Evolutionary conservation across 169 alveolate genomes (phyloP).

Genomic region (Cryptosporidium andersoni): DNA sequence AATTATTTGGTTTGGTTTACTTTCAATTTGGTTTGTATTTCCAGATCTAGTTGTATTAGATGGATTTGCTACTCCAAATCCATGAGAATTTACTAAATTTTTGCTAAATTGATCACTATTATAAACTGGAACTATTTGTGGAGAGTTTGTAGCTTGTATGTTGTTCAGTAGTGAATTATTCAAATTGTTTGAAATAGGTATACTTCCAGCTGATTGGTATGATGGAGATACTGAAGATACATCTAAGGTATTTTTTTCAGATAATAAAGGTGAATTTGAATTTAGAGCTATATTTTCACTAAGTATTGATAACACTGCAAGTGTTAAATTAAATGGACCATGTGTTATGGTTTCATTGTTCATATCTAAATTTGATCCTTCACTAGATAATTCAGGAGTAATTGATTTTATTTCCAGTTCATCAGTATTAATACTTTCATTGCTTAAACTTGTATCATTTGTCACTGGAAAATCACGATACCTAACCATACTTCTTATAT

Average conservation of each 20-base stretch:
- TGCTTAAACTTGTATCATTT: conserved; percentile 9
- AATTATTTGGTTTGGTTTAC: not conserved
- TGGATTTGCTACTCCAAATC: not conserved
- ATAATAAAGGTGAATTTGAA: not conserved
- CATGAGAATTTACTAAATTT: not conserved
- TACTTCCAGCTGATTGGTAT: not conserved
- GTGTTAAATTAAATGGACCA: conserved; percentile 66
- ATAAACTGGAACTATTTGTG: not conserved
- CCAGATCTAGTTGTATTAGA: conserved; percentile 1
- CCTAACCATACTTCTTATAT: conserved; percentile 67
- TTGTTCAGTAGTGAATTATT: not conserved
- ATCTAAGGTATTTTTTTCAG: conserved; percentile 1
- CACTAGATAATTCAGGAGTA: not conserved
- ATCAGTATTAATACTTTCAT: not conserved
- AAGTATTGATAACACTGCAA: conserved; percentile 52
- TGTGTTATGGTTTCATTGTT: conserved; percentile 5
- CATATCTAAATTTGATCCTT: not conserved
- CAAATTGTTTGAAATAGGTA: too few relatives aligned
- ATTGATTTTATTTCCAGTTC: conserved; percentile 1
- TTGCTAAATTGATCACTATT: not conserved
- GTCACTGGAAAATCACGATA: conserved; percentile 51
- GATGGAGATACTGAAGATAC: conserved; percentile 12
- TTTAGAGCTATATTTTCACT: conserved; percentile 32
- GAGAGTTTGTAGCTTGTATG: not conserved
- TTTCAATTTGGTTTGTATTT: not conserved